These are phyloP conservation scores for Taiozyma sp. DNA, from an alignment of 1,139 yeast species.

Conservation along the genomic window DNA sequence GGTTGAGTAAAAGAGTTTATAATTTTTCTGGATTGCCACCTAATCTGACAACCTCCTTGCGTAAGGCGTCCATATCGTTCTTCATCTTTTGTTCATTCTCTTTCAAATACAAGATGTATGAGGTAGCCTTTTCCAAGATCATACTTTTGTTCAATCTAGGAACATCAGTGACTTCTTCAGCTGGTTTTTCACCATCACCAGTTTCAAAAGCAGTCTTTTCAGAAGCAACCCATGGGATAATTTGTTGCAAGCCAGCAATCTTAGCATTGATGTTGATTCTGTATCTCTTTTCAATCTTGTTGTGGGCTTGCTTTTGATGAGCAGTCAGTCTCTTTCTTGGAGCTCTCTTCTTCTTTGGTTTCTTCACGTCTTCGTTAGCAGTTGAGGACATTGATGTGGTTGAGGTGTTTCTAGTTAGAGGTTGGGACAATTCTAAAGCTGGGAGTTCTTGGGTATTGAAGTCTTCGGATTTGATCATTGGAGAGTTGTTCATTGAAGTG, in stretches of 20 bases:
- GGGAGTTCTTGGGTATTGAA: conserved; percentile 8
- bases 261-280: conserved; percentile 69
- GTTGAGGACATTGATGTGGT: not conserved
- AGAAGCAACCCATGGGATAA: conserved; percentile 58
- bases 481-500: conserved; percentile 23
- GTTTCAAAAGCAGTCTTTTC: conserved; percentile 49
- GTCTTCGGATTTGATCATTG: conserved; percentile 23
- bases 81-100: conserved; percentile 36
- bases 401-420: conserved; percentile 2
- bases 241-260: conserved; percentile 57
- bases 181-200: conserved; percentile 16
- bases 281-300: conserved; percentile 64
- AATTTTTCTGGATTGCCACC: conserved; percentile 12
- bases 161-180: conserved; percentile 21
- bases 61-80: conserved; percentile 26
- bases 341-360: conserved; percentile 37
- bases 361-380: conserved; percentile 9
- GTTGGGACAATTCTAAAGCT: conserved; percentile 8
- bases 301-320: conserved; percentile 66
- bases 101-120: conserved; percentile 47
- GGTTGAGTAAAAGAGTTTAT: not conserved
- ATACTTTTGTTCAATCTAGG: conserved; percentile 53
- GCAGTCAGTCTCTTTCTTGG: conserved; percentile 54
- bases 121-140: conserved; percentile 62
- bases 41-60: conserved; percentile 17